A percentile compares a stretch with the other conserved stretches of the same genome.
These are phyloP conservation scores for Penstemon davidsonii DNA, from an alignment of 257 asterid genomes.

Conservation along the genomic window DNA sequence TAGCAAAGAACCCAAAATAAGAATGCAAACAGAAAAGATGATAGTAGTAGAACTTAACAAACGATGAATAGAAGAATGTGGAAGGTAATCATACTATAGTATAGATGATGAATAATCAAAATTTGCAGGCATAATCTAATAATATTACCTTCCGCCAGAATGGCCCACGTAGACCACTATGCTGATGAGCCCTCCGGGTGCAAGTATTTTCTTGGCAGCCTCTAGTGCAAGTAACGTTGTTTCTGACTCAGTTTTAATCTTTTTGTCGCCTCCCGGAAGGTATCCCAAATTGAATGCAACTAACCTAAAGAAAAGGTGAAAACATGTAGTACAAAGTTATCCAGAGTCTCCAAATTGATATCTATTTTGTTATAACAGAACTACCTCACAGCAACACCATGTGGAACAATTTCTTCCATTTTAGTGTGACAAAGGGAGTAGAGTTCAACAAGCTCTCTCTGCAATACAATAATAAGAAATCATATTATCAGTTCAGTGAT, in stretches of 20 bases:
- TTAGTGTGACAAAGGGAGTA: constrained; percentile 76
- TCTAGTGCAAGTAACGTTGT: constrained; percentile 76
- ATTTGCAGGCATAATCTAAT: not conserved
- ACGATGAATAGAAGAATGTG: not conserved
- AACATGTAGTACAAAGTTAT: not conserved
- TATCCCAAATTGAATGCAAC: constrained; percentile 97
- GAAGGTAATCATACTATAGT: not conserved
- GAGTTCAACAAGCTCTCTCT: constrained; percentile 83
- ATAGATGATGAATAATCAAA: not conserved
- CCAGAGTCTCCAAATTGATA: not conserved
- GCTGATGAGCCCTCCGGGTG: constrained; percentile 86
- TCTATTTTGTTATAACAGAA: not conserved
- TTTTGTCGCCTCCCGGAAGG: constrained; percentile 90
- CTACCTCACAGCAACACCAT: constrained; percentile 69
- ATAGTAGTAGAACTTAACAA: not conserved
- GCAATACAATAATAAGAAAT: constrained; percentile 31
- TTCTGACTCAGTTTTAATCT: constrained; percentile 57
- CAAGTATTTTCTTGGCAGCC: constrained; percentile 65
- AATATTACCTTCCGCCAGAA: constrained; percentile 72
- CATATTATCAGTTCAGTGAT: constrained; percentile 1
- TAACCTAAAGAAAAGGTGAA: constrained; percentile 44
- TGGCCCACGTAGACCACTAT: constrained; percentile 76
- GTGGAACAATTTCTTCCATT: constrained; percentile 80
- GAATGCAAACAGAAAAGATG: not conserved
- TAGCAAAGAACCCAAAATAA: not conserved